Evolutionary conservation across 345 rosid genomes (phyloP).

Genomic region (Passiflora organensis): DNA sequence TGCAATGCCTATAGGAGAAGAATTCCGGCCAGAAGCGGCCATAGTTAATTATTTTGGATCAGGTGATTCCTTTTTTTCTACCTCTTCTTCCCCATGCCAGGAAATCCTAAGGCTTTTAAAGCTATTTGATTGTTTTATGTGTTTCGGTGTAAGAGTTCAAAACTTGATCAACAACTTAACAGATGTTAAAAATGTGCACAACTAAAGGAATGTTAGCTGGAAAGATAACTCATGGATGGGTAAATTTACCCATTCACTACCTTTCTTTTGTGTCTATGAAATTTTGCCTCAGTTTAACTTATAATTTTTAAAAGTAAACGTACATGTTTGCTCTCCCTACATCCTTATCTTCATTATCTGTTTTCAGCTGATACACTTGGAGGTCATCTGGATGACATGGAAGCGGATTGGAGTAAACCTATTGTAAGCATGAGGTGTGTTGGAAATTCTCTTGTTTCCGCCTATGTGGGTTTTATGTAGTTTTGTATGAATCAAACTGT

Average conservation of each 20-base stretch:
- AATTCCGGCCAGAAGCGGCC: conserved; percentile 83
- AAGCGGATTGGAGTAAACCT: conserved; percentile 92
- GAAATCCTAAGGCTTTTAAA: too few relatives aligned
- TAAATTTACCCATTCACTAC: not conserved
- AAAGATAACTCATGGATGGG: not conserved
- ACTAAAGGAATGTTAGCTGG: too few relatives aligned
- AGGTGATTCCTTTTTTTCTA: conserved; percentile 42
- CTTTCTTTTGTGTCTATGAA: not conserved
- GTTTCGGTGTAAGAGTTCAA: not conserved
- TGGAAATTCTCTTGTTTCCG: not conserved
- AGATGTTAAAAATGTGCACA: too few relatives aligned
- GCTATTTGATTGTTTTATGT: not conserved
- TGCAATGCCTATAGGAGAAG: conserved; percentile 72
- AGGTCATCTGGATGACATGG: conserved; percentile 98
- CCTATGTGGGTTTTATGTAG: not conserved
- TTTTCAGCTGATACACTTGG: conserved; percentile 84
- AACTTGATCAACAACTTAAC: too few relatives aligned
- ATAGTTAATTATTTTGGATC: conserved; percentile 82
- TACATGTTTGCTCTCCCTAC: not conserved
- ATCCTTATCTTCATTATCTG: not conserved
- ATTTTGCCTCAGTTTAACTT: not conserved
- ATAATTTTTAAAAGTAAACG: not conserved
- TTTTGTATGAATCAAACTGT: conserved; percentile 1
- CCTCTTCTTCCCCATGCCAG: too few relatives aligned
- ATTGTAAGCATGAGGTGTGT: conserved; percentile 90